phyloP scores from a whole-genome alignment of 805 yeast species.

The Candida morakotiae region DNA sequence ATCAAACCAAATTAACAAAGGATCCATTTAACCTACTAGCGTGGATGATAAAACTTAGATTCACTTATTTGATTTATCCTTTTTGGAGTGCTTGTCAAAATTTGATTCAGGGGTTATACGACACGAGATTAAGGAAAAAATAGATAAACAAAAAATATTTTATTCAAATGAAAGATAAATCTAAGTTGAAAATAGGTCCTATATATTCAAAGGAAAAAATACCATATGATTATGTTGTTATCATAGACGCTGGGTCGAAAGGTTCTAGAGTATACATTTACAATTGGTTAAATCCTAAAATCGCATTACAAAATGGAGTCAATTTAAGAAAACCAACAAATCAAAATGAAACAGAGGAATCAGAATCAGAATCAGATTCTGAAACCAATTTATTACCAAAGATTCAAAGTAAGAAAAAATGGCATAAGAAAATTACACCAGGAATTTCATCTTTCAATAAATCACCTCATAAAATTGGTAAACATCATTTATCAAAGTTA shows the following conservation, averaged over 20 bases:
- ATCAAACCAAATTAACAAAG: too few species aligned
- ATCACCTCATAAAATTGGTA: conserved; percentile 48
- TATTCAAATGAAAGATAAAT: background rate
- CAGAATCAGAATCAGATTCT: conserved; percentile 1
- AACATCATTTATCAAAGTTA: conserved; percentile 47
- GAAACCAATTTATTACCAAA: conserved; percentile 19
- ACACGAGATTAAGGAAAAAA: too few species aligned
- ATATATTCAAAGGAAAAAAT: conserved; percentile 36
- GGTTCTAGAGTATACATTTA: conserved; percentile 62
- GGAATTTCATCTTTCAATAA: conserved; percentile 51
- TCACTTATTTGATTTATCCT: too few species aligned
- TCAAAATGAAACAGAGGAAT: conserved; percentile 8
- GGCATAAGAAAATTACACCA: conserved; percentile 53
- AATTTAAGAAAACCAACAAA: conserved; percentile 12
- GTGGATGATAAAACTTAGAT: too few species aligned
- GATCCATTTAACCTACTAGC: too few species aligned
- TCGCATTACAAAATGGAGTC: conserved; percentile 19
- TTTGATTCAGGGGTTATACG: too few species aligned
- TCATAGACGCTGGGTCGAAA: conserved; percentile 64
- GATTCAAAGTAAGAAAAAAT: conserved; percentile 31
- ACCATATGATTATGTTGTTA: conserved; percentile 57
- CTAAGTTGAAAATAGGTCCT: conserved; percentile 24
- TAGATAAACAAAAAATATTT: too few species aligned
- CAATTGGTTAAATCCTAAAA: conserved; percentile 45
- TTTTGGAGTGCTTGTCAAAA: too few species aligned